Evolutionary conservation across 2,329 filamentous ascomycete genomes (phyloP).

Genomic region (Calonectria pseudoturangicola): DNA sequence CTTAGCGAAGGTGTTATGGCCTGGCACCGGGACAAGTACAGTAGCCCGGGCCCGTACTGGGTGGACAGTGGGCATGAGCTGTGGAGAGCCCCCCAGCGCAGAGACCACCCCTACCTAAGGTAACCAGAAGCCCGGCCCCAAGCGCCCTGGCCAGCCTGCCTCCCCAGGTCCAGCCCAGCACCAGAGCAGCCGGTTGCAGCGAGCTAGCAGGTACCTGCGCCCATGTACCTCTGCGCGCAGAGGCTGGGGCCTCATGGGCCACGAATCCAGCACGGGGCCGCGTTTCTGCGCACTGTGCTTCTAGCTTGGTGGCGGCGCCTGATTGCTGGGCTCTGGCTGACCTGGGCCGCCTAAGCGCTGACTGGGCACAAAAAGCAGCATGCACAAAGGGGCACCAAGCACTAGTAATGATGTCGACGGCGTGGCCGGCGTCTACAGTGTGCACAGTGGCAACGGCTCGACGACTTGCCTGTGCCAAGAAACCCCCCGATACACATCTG

Average conservation of each 20-base stretch:
- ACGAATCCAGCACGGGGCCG: constrained; percentile 2
- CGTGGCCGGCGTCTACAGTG: constrained; percentile 22
- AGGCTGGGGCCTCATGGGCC: constrained; percentile 29
- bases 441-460: constrained; percentile 22
- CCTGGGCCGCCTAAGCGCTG: constrained; percentile 10
- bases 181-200: constrained; percentile 49
- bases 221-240: constrained; percentile 32
- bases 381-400: neutral
- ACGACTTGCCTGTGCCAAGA: constrained; percentile 5
- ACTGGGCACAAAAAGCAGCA: neutral
- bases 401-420: constrained; percentile 17
- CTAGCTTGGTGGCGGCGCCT: constrained; percentile 16
- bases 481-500: neutral
- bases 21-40: constrained; percentile 20
- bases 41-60: constrained; percentile 25
- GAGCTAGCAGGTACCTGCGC: constrained; percentile 40
- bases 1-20: constrained; percentile 31
- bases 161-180: constrained; percentile 31
- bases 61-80: constrained; percentile 30
- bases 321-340: neutral
- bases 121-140: constrained; percentile 26
- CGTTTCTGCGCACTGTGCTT: constrained; percentile 21
- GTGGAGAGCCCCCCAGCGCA: constrained; percentile 35
- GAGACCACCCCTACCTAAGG: constrained; percentile 34
- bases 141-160: constrained; percentile 29